Evolutionary conservation across 2,329 filamentous ascomycete genomes (phyloP), one percentile per base, ranked within the genome.

Genomic region (Nigrograna mackinnonii): DNA sequence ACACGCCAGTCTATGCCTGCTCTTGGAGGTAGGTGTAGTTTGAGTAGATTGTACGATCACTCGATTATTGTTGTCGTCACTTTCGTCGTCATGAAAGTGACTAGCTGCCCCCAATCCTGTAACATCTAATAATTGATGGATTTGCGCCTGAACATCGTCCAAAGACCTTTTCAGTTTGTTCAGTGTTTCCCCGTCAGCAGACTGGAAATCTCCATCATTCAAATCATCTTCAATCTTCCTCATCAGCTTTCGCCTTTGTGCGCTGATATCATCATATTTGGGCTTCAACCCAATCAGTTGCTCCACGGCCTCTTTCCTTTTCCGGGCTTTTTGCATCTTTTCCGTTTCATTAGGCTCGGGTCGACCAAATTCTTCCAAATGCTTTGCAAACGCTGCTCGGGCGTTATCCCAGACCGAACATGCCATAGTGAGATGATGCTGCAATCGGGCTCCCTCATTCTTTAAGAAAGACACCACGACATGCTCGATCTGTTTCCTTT

Each of bases 21-120:
- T 49, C 16, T 55, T 48, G 3, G 50, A 46, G 22, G 38, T 41
- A 7, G 61, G 58, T 13, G 54, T 58, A 6, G 50, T 46, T 39
- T 67, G 66, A 9, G 64, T 68, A 2, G 64, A 64, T 30, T 59
- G 45, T 13, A 68, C 51, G 4, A 66, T 50, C 17, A 67, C 49
- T 1, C 51, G 46, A 21, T 45, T 47, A 14, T 37, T 35, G 12
- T 47, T 31, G 19, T 39, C 40, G 17, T 39, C 19, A 39, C 13
- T 34, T 55, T 51, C 24, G 22, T 20, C 19, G 52, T 55, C 7
- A 43, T 22, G 3, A 33, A 22, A 16, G 38, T 54, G 57, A n/a
- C n/a, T n/a, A n/a, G n/a, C n/a, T 14, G 49, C 45, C 20, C 55
- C 46, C 31, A 68, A 50, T 6, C 55, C 58, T 12, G 64, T 62